Evolutionary conservation across 768 basidiomycete species (phyloP).

Genomic region (Trametes elegans): DNA sequence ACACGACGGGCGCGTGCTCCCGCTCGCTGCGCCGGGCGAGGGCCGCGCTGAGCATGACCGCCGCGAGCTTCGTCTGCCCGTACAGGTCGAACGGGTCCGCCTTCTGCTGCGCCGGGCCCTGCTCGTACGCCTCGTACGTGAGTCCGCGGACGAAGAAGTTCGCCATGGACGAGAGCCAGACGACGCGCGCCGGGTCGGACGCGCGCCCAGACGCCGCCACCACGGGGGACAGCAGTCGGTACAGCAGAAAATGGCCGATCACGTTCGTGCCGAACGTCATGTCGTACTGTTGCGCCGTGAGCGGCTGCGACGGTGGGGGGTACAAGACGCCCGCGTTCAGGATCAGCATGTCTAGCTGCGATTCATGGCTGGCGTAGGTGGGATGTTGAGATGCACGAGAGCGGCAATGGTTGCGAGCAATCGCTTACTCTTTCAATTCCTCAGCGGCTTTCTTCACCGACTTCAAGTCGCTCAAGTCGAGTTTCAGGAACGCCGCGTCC

Average conservation of each 20-base stretch:
- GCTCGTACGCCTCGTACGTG: constrained; percentile 36
- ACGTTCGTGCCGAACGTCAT: constrained; percentile 55
- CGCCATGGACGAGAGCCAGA: constrained; percentile 42
- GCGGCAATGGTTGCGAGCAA: no score
- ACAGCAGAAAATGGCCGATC: constrained; percentile 34
- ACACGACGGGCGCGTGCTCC: constrained; percentile 48
- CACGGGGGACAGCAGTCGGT: constrained; percentile 43
- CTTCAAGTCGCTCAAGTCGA: constrained; percentile 40
- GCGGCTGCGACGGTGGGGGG: constrained; percentile 30
- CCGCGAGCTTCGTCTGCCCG: constrained; percentile 43
- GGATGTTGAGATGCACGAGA: not conserved
- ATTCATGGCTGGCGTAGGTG: constrained; percentile 37
- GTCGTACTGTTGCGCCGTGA: constrained; percentile 50
- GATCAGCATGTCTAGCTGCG: constrained; percentile 43
- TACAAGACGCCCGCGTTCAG: constrained; percentile 53
- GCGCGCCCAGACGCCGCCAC: constrained; percentile 30
- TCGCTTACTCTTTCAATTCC: constrained; percentile 34
- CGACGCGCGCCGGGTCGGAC: constrained; percentile 53
- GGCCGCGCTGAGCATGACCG: constrained; percentile 39
- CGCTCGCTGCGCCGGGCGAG: constrained; percentile 38
- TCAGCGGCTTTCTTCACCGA: constrained; percentile 36
- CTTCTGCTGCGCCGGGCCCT: constrained; percentile 22
- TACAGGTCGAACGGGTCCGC: constrained; percentile 17
- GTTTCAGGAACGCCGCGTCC: constrained; percentile 38
- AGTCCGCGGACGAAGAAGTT: constrained; percentile 31